Base-by-base conservation (phyloP, 306 rosid genomes). In the Pyrus pyrifolia region DNA sequence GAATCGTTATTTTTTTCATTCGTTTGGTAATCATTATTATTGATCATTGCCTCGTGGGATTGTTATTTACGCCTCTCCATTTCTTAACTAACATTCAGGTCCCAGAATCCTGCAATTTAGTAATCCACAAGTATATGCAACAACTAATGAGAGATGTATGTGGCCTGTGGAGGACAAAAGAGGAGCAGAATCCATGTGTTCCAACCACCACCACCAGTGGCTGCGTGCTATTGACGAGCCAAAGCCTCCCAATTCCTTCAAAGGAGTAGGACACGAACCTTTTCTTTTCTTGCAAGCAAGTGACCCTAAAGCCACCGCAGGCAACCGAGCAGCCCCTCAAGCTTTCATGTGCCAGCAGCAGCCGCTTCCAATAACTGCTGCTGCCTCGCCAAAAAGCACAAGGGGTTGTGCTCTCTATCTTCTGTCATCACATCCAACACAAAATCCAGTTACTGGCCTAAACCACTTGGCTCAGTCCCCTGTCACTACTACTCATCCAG, bases 321-420 rank as follows among this genome's bases (percentile, higher is more conserved):
- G 71, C 33, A 61, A 84, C 45, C 82, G 80, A 78, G 77, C 84
- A 76, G 78, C 83, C 75, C 81, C 74, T 22, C 85, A 77, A 53
- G 31, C 75, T 5, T 52, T 70, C 9, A 6, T 29, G 53, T 46
- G 25, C 67, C 82, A 83, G 23, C 68, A 64, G 14, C 68, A 64
- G 79, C 67, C 79, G 59, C 58, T 72, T 66, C 79, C 79, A 66
- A 18, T 73, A 66, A 42, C 27, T 49, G 53, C 40, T 73, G 71
- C 68, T 52, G 45, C 77, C 76, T 74, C 91, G n/a, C 71, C 86
- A 42, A 72, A 57, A 82, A 80, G 80, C 76, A 70, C 76, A 80
- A 78, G 78, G 83, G 81, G 93, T 80, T 85, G 96, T 89, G 97
- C 98, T 89, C 98, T 93, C 98, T 93, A 89, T 93, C 98, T 93